A percentile compares a stretch with the other conserved stretches of the same genome.
Evolutionary conservation across 345 rosid species (phyloP).

Genomic region (Eucalyptus guilfoylei): DNA sequence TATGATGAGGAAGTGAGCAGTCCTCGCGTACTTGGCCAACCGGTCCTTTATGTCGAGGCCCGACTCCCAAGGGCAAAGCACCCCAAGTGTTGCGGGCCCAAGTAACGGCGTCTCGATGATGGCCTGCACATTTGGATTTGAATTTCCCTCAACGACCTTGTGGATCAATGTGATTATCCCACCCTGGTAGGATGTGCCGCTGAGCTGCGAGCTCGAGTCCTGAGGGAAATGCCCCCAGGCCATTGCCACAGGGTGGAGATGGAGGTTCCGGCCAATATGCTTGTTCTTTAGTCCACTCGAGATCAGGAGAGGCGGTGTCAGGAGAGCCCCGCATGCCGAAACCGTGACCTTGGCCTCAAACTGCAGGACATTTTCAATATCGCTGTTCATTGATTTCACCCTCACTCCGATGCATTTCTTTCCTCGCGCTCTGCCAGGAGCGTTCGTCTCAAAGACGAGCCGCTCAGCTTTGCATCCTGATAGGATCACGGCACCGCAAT

Average conservation of each 20-base stretch:
- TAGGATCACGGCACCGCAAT: constrained; percentile 52
- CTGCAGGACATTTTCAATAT: constrained; percentile 27
- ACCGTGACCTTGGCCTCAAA: constrained; percentile 71
- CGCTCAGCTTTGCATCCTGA: constrained; percentile 82
- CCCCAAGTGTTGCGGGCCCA: constrained; percentile 35
- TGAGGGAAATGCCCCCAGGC: constrained; percentile 94
- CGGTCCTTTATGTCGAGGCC: constrained; percentile 41
- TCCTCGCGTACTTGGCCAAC: constrained; percentile 43
- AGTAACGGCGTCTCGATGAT: constrained; percentile 47
- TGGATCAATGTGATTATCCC: constrained; percentile 52
- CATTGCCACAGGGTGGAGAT: constrained; percentile 72
- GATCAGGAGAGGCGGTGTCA: constrained; percentile 75
- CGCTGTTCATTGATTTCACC: constrained; percentile 23
- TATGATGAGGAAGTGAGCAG: constrained; percentile 32
- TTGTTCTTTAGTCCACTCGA: constrained; percentile 67
- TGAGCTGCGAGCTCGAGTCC: constrained; percentile 20
- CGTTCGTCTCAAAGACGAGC: constrained; percentile 30
- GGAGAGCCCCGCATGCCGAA: constrained; percentile 72
- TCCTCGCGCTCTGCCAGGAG: constrained; percentile 5
- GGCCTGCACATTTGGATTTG: constrained; percentile 7
- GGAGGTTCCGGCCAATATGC: constrained; percentile 71
- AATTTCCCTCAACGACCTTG: constrained; percentile 1
- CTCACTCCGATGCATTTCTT: constrained; percentile 71
- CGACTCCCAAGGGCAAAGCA: constrained; percentile 46
- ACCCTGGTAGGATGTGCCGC: constrained; percentile 47